Evolutionary conservation across 2,329 filamentous ascomycete genomes (phyloP).

Genomic region (Sclerotinia sclerotiorum): DNA sequence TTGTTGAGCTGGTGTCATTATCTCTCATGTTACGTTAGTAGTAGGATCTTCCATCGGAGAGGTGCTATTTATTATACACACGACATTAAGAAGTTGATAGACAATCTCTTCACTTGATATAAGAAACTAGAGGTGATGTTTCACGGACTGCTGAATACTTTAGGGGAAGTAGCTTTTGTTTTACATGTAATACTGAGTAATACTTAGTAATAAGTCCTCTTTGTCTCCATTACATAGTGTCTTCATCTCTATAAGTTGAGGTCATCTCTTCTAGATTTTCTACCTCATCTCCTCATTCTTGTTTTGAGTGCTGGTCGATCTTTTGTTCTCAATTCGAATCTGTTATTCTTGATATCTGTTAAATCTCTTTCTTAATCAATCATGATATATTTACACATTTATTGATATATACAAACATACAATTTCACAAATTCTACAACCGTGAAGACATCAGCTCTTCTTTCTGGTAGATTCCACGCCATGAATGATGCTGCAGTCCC

Average conservation of each 20-base stretch:
- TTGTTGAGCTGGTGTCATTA: not conserved
- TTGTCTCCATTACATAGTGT: not conserved
- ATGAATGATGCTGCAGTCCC: conserved; percentile 32
- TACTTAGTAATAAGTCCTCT: not conserved
- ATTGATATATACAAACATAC: not conserved
- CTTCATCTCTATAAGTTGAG: conserved; percentile 26
- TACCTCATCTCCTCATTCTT: conserved; percentile 15
- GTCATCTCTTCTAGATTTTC: conserved; percentile 1
- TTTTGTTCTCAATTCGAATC: conserved; percentile 13
- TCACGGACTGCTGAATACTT: not conserved
- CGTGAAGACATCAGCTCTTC: conserved; percentile 25
- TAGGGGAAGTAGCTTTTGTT: conserved; percentile 3
- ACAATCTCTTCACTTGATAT: conserved; percentile 12
- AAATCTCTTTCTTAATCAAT: not conserved
- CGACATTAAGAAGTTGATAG: not conserved
- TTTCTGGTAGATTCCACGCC: conserved; percentile 27
- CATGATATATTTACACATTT: not conserved
- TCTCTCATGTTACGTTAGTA: not conserved
- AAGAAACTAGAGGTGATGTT: conserved; percentile 8
- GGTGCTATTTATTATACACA: not conserved
- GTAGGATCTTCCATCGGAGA: not conserved
- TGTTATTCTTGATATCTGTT: not conserved
- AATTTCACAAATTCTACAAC: conserved; percentile 5
- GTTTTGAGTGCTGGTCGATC: conserved; percentile 29
- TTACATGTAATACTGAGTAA: not conserved